A percentile compares a stretch with the other conserved stretches of the same genome.
Conservation (phyloP, 441 rosid species). For the Aleurites moluccanus region DNA sequence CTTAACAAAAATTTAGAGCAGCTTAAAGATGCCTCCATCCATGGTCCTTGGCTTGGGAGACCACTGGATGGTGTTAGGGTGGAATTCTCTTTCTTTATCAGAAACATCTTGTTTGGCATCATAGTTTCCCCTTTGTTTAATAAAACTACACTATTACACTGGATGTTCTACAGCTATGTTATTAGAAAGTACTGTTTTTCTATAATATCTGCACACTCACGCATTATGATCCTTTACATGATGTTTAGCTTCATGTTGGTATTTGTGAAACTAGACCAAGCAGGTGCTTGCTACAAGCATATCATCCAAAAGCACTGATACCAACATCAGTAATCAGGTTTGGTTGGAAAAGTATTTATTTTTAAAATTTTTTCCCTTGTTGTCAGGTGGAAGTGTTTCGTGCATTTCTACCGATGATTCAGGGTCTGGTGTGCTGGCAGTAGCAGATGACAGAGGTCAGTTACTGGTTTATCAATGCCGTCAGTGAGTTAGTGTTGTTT, state of each 20-base stretch:
- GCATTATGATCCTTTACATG: neutral
- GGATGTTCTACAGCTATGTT: neutral
- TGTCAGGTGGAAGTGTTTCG: conserved; percentile 58
- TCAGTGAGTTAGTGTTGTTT: neutral
- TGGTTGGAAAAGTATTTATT: neutral
- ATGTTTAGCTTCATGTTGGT: neutral
- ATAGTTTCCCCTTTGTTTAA: neutral
- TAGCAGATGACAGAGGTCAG: conserved; percentile 62
- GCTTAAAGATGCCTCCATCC: neutral
- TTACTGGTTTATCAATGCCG: conserved; percentile 51
- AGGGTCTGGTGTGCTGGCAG: conserved; percentile 45
- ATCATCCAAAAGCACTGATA: neutral
- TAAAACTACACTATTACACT: neutral
- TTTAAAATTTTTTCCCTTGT: neutral
- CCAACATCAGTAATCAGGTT: neutral
- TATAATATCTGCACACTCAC: neutral
- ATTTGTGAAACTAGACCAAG: neutral
- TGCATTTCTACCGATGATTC: conserved; percentile 73
- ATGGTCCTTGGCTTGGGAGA: too few species aligned
- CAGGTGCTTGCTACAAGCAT: neutral
- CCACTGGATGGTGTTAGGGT: neutral
- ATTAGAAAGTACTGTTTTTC: neutral
- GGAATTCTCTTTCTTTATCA: neutral
- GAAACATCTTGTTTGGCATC: neutral
- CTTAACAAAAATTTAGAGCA: neutral